phyloP scores from a whole-genome alignment of 192 early-diverging fungal species.

The Geranomyces michiganensis region DNA sequence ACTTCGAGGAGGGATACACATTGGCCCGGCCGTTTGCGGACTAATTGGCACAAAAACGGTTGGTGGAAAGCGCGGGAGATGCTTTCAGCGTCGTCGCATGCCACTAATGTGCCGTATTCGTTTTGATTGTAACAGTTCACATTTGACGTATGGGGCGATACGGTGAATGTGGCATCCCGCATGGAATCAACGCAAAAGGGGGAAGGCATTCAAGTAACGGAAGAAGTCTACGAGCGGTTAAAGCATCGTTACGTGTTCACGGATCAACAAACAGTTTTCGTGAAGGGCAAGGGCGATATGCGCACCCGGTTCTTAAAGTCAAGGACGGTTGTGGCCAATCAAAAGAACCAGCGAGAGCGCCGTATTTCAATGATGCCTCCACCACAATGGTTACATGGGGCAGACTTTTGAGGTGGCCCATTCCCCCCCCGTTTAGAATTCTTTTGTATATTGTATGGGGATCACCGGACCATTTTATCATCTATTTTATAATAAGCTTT shows the following conservation, averaged over 20 bases:
- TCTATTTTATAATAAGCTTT: too few species aligned
- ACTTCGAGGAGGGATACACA: constrained; percentile 34
- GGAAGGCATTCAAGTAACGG: constrained; percentile 39
- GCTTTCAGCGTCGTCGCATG: too few species aligned
- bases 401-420: not conserved
- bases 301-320: constrained; percentile 34
- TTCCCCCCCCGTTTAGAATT: too few species aligned
- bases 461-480: too few species aligned
- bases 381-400: not conserved
- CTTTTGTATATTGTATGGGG: too few species aligned
- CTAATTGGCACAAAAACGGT: constrained; percentile 40
- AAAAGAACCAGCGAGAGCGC: not conserved
- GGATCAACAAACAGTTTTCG: constrained; percentile 30
- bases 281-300: constrained; percentile 48
- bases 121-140: constrained; percentile 26
- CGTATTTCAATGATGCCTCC: constrained; percentile 11
- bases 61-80: too few species aligned
- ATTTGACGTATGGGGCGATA: constrained; percentile 48
- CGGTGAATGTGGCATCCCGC: constrained; percentile 40
- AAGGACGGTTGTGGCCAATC: not conserved
- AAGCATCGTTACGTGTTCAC: constrained; percentile 26
- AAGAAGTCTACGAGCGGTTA: constrained; percentile 30
- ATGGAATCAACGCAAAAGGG: constrained; percentile 41
- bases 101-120: not conserved
- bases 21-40: constrained; percentile 35